Conservation (phyloP, 768 basidiomycete species). For the Hypsizygus marmoreus region DNA sequence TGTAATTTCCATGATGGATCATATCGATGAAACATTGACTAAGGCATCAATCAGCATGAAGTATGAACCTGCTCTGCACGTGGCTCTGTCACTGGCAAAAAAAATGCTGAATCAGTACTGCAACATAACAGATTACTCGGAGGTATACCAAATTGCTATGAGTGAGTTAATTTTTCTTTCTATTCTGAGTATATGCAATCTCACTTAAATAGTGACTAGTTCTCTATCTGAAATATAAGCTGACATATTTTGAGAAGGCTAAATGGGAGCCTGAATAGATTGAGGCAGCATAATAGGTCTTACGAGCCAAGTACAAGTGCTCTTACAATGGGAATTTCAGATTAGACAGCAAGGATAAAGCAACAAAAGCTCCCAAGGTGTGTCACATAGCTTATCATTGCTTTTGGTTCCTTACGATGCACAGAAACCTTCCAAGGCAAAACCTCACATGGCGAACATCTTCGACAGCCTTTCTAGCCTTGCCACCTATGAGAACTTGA, state of each 20-base stretch:
- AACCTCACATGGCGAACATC: neutral
- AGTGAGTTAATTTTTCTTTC: slow-evolving; percentile 19
- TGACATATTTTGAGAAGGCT: slow-evolving; percentile 30
- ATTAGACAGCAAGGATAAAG: neutral
- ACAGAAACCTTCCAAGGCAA: neutral
- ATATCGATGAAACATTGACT: slow-evolving; percentile 24
- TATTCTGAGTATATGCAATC: neutral
- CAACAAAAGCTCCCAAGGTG: neutral
- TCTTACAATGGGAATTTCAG: too few relatives aligned
- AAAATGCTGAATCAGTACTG: slow-evolving; percentile 32
- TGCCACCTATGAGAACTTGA: neutral
- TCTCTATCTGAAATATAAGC: slow-evolving; percentile 36
- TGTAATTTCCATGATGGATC: slow-evolving; percentile 41
- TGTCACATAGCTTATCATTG: too few relatives aligned
- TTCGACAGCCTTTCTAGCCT: slow-evolving; percentile 8
- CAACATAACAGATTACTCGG: slow-evolving; percentile 21
- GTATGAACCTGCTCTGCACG: slow-evolving; percentile 19
- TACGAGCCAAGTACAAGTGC: slow-evolving; percentile 20
- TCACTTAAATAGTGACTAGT: slow-evolving; percentile 20
- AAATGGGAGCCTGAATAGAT: slow-evolving; percentile 34
- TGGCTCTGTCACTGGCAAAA: slow-evolving; percentile 23
- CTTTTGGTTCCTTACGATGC: slow-evolving; percentile 3
- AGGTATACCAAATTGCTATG: slow-evolving; percentile 31
- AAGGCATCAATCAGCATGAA: slow-evolving; percentile 4
- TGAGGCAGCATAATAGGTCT: slow-evolving; percentile 20